Evolutionary conservation across 2,329 filamentous ascomycete species (phyloP).

Genomic region (Davidsoniella neocaledoniae): DNA sequence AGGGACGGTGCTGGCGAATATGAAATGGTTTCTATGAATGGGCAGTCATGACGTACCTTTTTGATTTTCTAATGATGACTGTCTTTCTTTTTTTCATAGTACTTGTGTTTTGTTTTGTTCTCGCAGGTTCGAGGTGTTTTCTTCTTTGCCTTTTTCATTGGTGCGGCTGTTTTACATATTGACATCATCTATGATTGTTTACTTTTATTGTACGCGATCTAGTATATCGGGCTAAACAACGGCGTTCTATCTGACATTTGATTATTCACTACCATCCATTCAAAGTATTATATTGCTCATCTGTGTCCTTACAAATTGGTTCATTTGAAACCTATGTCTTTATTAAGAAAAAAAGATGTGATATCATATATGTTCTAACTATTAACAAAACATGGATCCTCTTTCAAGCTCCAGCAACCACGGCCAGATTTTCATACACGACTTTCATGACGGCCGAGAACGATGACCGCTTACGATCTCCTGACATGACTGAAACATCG

Average conservation of each 20-base stretch:
- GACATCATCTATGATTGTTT: neutral
- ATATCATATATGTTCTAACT: neutral
- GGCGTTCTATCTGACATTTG: neutral
- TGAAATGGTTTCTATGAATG: slow-evolving; percentile 44
- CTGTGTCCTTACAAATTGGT: no score
- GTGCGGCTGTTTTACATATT: no score
- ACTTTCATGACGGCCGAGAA: slow-evolving; percentile 79
- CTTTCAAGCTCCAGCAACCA: slow-evolving; percentile 45
- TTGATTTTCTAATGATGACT: neutral
- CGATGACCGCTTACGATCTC: slow-evolving; percentile 33
- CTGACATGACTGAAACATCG: slow-evolving; percentile 13
- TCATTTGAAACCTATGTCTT: no score
- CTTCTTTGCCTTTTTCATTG: neutral
- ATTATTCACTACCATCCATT: neutral
- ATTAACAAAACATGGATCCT: no score
- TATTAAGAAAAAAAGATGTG: neutral
- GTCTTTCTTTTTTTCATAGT: neutral
- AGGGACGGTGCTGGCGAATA: slow-evolving; percentile 42
- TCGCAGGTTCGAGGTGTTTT: slow-evolving; percentile 4
- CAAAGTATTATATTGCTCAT: neutral
- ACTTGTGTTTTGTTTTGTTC: neutral
- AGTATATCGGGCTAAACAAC: neutral
- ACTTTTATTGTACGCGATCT: neutral
- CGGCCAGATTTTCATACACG: slow-evolving; percentile 86
- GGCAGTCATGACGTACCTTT: neutral